A percentile compares a stretch with the other conserved stretches of the same genome.
Conservation (phyloP, 345 rosid species). For the Ceriops tagal region DNA sequence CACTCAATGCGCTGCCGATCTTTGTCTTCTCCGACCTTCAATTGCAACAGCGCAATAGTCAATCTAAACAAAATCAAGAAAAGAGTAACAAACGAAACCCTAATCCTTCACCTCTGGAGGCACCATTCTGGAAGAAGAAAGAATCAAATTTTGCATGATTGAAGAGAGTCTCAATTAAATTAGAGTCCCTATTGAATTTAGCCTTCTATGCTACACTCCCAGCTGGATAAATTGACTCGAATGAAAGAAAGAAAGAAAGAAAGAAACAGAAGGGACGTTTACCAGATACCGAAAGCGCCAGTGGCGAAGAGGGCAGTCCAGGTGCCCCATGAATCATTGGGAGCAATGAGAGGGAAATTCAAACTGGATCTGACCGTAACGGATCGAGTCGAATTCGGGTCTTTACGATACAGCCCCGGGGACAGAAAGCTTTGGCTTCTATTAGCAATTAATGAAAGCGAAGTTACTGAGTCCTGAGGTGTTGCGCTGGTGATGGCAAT, state of each 20-base stretch:
- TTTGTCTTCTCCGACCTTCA: conserved; percentile 89
- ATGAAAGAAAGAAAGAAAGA: neutral
- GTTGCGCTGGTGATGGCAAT: neutral
- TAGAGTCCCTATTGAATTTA: too few relatives aligned
- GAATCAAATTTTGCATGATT: too few relatives aligned
- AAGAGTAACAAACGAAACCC: neutral
- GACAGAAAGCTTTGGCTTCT: conserved; percentile 30
- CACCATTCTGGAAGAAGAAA: too few relatives aligned
- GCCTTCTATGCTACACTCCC: too few relatives aligned
- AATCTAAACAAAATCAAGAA: neutral
- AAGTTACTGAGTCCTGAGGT: conserved; percentile 12
- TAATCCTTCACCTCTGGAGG: too few relatives aligned
- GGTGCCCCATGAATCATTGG: conserved; percentile 73
- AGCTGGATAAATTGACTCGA: neutral
- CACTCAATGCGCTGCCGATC: conserved; percentile 75
- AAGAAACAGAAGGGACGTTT: conserved; percentile 4
- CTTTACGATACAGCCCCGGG: conserved; percentile 13
- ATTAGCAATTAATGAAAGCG: conserved; percentile 11
- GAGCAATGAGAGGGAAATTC: conserved; percentile 57
- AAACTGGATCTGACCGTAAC: conserved; percentile 51
- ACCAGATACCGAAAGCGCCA: conserved; percentile 87
- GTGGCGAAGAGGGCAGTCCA: conserved; percentile 81
- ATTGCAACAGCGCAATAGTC: neutral
- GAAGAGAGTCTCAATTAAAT: too few relatives aligned
- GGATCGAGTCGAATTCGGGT: conserved; percentile 25